These are phyloP conservation scores for Arthrobotrys iridis DNA, from an alignment of 2,329 filamentous ascomycete species.

Conservation along the genomic window DNA sequence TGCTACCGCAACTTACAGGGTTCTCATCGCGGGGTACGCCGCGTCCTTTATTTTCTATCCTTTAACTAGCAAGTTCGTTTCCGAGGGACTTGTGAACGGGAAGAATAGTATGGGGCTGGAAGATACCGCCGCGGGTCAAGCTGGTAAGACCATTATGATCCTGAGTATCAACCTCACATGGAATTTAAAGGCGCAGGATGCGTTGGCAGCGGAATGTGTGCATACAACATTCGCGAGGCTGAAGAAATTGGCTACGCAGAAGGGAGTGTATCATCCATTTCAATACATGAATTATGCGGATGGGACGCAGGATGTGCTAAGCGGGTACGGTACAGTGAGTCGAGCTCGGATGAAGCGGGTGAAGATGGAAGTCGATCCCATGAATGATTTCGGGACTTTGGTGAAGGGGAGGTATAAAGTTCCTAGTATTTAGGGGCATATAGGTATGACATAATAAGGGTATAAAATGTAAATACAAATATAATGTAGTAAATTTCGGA, in stretches of 20 bases:
- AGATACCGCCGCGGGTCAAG: conserved; percentile 21
- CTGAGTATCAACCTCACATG: conserved; percentile 46
- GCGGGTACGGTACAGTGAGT: conserved; percentile 29
- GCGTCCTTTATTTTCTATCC: conserved; percentile 41
- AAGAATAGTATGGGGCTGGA: conserved; percentile 51
- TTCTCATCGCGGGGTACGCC: conserved; percentile 19
- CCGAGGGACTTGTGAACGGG: conserved; percentile 5
- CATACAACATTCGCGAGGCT: conserved; percentile 13
- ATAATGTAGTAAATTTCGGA: no score
- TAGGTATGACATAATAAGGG: background rate
- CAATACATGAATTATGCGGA: conserved; percentile 51
- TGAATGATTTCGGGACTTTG: conserved; percentile 44
- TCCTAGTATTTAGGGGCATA: background rate
- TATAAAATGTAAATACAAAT: no score
- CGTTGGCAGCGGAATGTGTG: conserved; percentile 19
- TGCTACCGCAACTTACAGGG: background rate
- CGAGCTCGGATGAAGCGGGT: conserved; percentile 18
- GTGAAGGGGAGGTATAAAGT: conserved; percentile 42
- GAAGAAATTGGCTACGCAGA: conserved; percentile 4
- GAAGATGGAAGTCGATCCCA: conserved; percentile 36
- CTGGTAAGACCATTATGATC: conserved; percentile 45
- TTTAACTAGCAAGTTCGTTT: conserved; percentile 25
- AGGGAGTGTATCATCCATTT: conserved; percentile 28
- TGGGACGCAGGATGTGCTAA: conserved; percentile 47
- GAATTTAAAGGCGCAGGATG: conserved; percentile 10